Percentiles rank a stretch among this genome's conserved stretches.
Conservation (phyloP, 257 asterid species). For the Salvia rosmarinus region DNA sequence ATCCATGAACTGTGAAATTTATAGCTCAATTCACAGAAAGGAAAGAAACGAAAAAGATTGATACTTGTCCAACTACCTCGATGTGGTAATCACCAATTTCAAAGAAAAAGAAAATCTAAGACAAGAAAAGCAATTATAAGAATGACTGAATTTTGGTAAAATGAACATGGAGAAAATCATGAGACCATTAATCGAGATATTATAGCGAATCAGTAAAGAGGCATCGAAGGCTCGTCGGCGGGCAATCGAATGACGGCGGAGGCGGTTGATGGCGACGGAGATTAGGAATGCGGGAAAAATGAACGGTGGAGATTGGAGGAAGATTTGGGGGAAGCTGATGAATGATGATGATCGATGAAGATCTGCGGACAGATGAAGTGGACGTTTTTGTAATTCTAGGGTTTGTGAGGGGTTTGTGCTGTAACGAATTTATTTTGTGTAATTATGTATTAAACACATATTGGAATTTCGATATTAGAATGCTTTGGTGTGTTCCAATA, state of each 20-base stretch:
- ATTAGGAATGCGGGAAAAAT: slow-evolving; percentile 33
- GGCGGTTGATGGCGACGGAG: slow-evolving; percentile 28
- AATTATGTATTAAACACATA: background rate
- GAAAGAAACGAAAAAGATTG: background rate
- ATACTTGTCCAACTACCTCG: slow-evolving; percentile 13
- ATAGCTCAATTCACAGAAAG: background rate
- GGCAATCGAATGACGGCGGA: slow-evolving; percentile 22
- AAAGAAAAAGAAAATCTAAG: background rate
- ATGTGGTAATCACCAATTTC: background rate
- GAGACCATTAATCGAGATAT: slow-evolving; percentile 30
- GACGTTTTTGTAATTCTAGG: slow-evolving; percentile 46
- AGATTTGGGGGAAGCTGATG: slow-evolving; percentile 39
- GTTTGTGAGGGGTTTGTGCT: slow-evolving; percentile 35
- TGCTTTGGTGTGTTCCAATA: background rate
- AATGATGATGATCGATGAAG: slow-evolving; percentile 43
- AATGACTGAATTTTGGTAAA: background rate
- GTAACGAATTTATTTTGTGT: no score
- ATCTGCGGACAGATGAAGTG: slow-evolving; percentile 33
- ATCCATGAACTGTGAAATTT: background rate
- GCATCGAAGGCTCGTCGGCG: slow-evolving; percentile 18
- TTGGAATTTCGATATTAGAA: background rate
- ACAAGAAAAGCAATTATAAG: background rate
- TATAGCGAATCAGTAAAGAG: slow-evolving; percentile 4
- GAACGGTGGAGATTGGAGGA: slow-evolving; percentile 49
- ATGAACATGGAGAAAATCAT: background rate